These are phyloP conservation scores for Cokeromyces recurvatus DNA, from an alignment of 371 early-diverging fungal species.

Conservation along the genomic window DNA sequence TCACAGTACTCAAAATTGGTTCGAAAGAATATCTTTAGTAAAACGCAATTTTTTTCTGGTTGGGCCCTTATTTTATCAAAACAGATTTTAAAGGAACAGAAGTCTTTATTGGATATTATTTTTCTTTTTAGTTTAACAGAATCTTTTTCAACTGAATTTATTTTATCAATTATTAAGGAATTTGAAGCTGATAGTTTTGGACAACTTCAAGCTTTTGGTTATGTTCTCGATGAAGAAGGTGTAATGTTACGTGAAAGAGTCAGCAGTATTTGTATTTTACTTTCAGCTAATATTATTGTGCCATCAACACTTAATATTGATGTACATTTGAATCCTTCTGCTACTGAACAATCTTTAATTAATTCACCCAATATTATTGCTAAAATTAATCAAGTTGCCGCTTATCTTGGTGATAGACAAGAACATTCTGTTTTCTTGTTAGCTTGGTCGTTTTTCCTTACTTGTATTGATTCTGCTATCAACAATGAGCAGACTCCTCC, in stretches of 20 bases:
- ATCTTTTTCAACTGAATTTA: slow-evolving; percentile 11
- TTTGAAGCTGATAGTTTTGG: slow-evolving; percentile 40
- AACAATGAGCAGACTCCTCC: slow-evolving; percentile 3
- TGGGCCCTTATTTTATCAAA: slow-evolving; percentile 28
- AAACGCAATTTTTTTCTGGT: slow-evolving; percentile 1
- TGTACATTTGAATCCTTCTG: slow-evolving; percentile 1
- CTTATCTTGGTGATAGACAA: slow-evolving; percentile 21
- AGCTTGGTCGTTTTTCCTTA: slow-evolving; percentile 41
- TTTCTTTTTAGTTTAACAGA: slow-evolving; percentile 19
- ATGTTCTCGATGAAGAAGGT: slow-evolving; percentile 32
- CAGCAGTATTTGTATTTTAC: slow-evolving; percentile 16
- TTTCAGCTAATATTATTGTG: slow-evolving; percentile 13
- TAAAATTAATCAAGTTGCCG: slow-evolving; percentile 26
- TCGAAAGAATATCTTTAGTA: slow-evolving; percentile 18
- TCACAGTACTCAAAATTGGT: slow-evolving; percentile 22
- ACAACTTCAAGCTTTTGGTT: slow-evolving; percentile 20
- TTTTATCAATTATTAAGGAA: slow-evolving; percentile 28
- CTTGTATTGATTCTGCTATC: slow-evolving; percentile 10
- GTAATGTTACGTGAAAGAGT: slow-evolving; percentile 17
- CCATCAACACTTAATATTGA: slow-evolving; percentile 3
- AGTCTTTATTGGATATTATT: slow-evolving; percentile 33
- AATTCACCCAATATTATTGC: slow-evolving; percentile 18
- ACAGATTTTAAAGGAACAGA: slow-evolving; percentile 38
- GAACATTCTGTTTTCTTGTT: slow-evolving; percentile 31
- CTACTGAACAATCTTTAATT: not conserved